These are phyloP conservation scores for Eucalyptus brandiana DNA, from an alignment of 345 rosid species.

Conservation along the genomic window DNA sequence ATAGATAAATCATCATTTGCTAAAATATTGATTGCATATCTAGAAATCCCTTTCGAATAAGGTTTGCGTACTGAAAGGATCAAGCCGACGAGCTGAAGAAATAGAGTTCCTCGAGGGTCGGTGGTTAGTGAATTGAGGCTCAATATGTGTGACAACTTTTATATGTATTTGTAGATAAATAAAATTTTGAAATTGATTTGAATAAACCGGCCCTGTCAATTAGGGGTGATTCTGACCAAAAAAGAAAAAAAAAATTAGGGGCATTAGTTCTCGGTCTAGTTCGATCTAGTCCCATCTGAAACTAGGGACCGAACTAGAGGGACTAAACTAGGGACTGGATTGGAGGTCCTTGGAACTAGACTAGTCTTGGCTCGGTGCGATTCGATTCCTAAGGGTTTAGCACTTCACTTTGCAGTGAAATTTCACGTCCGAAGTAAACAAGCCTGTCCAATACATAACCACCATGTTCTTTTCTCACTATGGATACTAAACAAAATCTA, in stretches of 20 bases:
- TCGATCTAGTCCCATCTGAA: rapidly evolving
- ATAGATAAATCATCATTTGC: too few relatives aligned
- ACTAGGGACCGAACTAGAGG: rapidly evolving
- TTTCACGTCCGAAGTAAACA: rapidly evolving
- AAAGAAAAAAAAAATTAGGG: too few relatives aligned
- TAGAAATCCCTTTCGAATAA: background rate
- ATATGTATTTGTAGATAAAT: background rate
- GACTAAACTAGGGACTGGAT: rapidly evolving
- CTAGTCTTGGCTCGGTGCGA: rapidly evolving
- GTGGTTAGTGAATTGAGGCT: background rate
- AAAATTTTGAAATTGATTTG: background rate
- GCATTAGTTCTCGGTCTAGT: rapidly evolving
- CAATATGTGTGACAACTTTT: background rate
- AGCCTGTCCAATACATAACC: rapidly evolving
- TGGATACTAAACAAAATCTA: background rate
- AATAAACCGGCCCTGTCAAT: rapidly evolving
- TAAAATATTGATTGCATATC: rapidly evolving
- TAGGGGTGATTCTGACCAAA: rapidly evolving
- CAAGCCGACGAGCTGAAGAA: background rate
- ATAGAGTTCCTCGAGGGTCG: rapidly evolving
- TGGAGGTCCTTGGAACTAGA: rapidly evolving
- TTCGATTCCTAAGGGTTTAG: rapidly evolving
- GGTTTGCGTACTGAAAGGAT: background rate
- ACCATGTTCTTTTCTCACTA: rapidly evolving
- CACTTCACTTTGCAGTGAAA: background rate